Base-by-base conservation (phyloP, 495 filamentous ascomycete species). In the Chaetomium tenue region DNA sequence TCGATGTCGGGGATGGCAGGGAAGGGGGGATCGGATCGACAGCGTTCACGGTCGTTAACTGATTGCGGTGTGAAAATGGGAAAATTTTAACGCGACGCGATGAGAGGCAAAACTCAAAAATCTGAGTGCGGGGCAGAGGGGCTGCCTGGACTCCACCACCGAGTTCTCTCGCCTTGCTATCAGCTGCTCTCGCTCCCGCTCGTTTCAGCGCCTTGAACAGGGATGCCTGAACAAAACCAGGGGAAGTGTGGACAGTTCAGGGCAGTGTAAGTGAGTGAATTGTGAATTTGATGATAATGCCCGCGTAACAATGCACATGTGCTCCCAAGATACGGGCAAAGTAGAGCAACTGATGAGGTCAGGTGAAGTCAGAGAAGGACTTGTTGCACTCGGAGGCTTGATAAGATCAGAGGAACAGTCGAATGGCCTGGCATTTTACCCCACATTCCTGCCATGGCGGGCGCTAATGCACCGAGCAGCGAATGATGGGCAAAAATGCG, bases 81-180 rank as follows among this genome's bases (percentile, higher is more conserved):
- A 65, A 65, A 65, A 25, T 48, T 60, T 65, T 25, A 26, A 65
- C 63, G 63, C 63, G 63, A 65, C 63, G 63, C 63, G 63, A 50
- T 18, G 16, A 37, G 13, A 57, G 28, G 42, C 40, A 63, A 58
- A 59, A 42, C 18, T n/a, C 33, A 58, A 64, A 58, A 58, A 30
- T 22, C 26, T 56, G 5, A 44, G 50, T 59, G 62, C 55, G 62
- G 55, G 62, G 61, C 61, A 63, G 60, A 42, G 60, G 33, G 48
- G 39, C 26, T 33, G 51, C 39, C 25, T 63, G 42, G 50, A 30
- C 20, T 15, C 61, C 52, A 55, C 52, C 23, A 12, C 23, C 26
- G 58, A 42, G 23, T 52, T 59, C 26, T 25, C 7, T 33, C 57
- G 57, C 57, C 57, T 23, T 48, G 26, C 42, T 6, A 2, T 59